Base-by-base conservation (phyloP, 2,329 filamentous ascomycete genomes). In the Aureobasidium sp. region DNA sequence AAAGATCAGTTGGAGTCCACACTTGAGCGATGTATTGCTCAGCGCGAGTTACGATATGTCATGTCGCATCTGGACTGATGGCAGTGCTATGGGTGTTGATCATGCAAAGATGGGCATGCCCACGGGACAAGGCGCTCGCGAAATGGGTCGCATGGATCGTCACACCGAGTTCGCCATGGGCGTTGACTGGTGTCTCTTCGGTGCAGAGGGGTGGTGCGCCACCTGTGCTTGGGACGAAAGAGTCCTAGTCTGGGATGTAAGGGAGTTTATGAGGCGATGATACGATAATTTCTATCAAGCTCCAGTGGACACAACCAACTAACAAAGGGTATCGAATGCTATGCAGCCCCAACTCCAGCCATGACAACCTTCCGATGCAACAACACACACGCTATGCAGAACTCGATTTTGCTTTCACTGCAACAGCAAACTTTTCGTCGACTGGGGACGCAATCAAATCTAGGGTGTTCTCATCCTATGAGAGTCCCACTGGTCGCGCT, bases 11-110 rank as follows among this genome's bases (percentile, higher is more conserved):
- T 99, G 94, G 93, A 95, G 90, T 69, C 94, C 94, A 10, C 94
- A 99, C 77, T 82, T 94, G n/a, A 86, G 87, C 63, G 90, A 97
- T 72, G 83, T 96, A 10, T 76, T 99, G 46, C 81, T 96, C 46
- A 94, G 87, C 68, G 93, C 90, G 1, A 94, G 92, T 72, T 99
- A 99, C 75, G 94, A 99, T 76, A 99, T 99, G 94, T 96, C 90
- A 6, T 95, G 94, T 67, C 84, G 94, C 36, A 81, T 97, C 55
- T 99, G 94, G 94, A 91, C 87, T 12, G 94, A 97, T 72, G 89
- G 85, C n/a, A 84, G 80, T 39, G 76, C 78, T 5, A 77, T 79
- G 65, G 78, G 79, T 20, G 70, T 73, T 4, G 69, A 66, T 51
- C 64, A 72, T 64, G 69, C 65, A 44, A 68, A 68, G 10, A 63